Base-by-base conservation (phyloP, 495 filamentous ascomycete genomes). In the Hyaloscypha bicolor region DNA sequence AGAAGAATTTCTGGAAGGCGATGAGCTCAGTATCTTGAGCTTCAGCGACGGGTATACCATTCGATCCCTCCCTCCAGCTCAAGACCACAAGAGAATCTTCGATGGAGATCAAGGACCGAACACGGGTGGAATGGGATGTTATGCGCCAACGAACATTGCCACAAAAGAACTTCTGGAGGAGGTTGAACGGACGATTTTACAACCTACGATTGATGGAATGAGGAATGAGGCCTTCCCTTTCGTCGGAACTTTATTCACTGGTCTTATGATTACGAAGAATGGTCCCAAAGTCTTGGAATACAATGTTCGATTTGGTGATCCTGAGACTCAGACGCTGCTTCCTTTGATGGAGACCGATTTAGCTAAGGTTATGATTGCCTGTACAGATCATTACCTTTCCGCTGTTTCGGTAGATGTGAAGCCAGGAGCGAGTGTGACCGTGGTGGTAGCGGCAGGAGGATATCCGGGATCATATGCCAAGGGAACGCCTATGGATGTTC, bases 71-170 rank as follows among this genome's bases (percentile, higher is more conserved):
- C 93, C 93, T 45, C 87, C 96, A 1, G 95, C 95, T 12, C 95
- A 99, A 74, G 95, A 99, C 75, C 95, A 98, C 80, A 99, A 99
- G 83, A 87, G 91, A 58, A 91, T 97, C 60, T 91, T 89, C 62
- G 96, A 99, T 73, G 92, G 92, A 60, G 95, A 99, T 73, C 84
- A 87, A 42, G 95, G 95, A 3, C 91, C 93, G 22, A 99, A 97
- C 80, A 99, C 95, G 8, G 96, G 95, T 57, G 96, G 95, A 16
- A 98, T 99, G 95, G 95, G 95, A 64, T 96, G 93, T 78, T 99
- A 99, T 79, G 93, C 93, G 42, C 93, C 93, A 21, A 96, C 93
- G 0, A 88, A 86, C 64, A 90, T 97, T 72, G 92, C 91, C 9
- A 89, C 91, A 0, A 85, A 88, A 62, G 84, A 87, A 35, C 80